Conservation (phyloP, 441 rosid species). For the Bruguiera hainesii region DNA sequence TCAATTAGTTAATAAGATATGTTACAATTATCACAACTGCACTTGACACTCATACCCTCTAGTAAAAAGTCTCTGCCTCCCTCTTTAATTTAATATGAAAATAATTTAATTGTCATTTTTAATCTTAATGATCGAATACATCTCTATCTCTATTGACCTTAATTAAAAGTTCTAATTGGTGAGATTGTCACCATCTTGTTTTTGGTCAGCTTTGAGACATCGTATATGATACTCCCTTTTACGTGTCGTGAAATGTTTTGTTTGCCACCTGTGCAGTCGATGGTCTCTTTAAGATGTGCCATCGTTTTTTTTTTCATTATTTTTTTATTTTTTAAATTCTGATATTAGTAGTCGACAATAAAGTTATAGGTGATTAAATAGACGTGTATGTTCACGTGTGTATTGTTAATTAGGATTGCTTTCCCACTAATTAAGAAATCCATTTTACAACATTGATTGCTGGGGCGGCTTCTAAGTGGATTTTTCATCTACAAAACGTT, state of each 20-base stretch:
- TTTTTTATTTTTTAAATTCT: too few species aligned
- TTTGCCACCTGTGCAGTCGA: conserved; percentile 12
- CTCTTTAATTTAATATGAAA: too few species aligned
- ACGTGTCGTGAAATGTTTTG: background rate
- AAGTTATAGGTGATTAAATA: background rate
- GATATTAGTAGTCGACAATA: too few species aligned
- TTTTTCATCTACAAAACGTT: conserved; percentile 34
- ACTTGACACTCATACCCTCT: too few species aligned
- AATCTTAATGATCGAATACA: conserved; percentile 1
- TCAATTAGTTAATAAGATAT: too few species aligned
- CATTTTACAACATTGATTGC: conserved; percentile 21
- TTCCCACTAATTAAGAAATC: conserved; percentile 29
- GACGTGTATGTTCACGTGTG: background rate
- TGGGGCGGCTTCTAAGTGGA: conserved; percentile 29
- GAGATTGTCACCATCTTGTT: conserved; percentile 13
- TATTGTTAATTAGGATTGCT: conserved; percentile 14
- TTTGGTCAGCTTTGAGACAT: conserved; percentile 21
- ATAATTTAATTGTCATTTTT: too few species aligned
- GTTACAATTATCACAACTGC: too few species aligned
- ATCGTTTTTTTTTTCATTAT: too few species aligned
- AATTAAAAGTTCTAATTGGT: background rate
- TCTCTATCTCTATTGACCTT: conserved; percentile 2
- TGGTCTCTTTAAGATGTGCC: background rate
- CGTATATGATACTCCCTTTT: background rate
- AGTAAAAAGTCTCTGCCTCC: too few species aligned